These are phyloP conservation scores for Candida cerambycidarum DNA, from an alignment of 805 yeast genomes.

Conservation along the genomic window DNA sequence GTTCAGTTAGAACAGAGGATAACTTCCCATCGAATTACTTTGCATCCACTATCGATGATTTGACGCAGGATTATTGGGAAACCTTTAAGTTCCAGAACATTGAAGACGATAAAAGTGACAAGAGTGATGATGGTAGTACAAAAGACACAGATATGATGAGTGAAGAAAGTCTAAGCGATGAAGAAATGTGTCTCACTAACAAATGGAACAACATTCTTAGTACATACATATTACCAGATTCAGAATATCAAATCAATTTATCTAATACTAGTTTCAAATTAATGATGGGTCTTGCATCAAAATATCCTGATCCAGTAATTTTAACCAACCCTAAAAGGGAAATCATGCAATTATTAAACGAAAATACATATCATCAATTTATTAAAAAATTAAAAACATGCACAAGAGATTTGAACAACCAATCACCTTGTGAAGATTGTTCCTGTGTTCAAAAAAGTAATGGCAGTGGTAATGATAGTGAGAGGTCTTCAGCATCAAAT, in stretches of 20 bases:
- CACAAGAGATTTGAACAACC: neutral
- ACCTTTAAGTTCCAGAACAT: slow-evolving; percentile 14
- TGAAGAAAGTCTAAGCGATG: slow-evolving; percentile 5
- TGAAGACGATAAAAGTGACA: slow-evolving; percentile 7
- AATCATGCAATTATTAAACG: slow-evolving; percentile 32
- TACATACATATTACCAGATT: slow-evolving; percentile 40
- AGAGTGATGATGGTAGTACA: slow-evolving; percentile 6
- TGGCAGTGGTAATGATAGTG: neutral
- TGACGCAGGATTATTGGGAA: slow-evolving; percentile 22
- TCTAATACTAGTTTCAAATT: slow-evolving; percentile 37
- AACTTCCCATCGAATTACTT: slow-evolving; percentile 23
- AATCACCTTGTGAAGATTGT: slow-evolving; percentile 4
- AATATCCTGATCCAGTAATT: slow-evolving; percentile 27
- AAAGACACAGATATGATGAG: slow-evolving; percentile 4
- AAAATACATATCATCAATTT: slow-evolving; percentile 30
- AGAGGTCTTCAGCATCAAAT: neutral
- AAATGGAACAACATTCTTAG: slow-evolving; percentile 40
- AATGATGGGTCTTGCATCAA: slow-evolving; percentile 18
- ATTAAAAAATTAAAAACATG: slow-evolving; percentile 13
- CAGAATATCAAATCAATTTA: slow-evolving; percentile 51
- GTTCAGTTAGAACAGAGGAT: slow-evolving; percentile 18
- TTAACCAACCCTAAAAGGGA: slow-evolving; percentile 31
- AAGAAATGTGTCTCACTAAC: slow-evolving; percentile 13
- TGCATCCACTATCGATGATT: slow-evolving; percentile 27
- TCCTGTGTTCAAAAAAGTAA: neutral